Percentiles rank a stretch among this genome's conserved stretches.
phyloP scores from a whole-genome alignment of 139 green algal genomes.

The Chlorella sorokiniana region DNA sequence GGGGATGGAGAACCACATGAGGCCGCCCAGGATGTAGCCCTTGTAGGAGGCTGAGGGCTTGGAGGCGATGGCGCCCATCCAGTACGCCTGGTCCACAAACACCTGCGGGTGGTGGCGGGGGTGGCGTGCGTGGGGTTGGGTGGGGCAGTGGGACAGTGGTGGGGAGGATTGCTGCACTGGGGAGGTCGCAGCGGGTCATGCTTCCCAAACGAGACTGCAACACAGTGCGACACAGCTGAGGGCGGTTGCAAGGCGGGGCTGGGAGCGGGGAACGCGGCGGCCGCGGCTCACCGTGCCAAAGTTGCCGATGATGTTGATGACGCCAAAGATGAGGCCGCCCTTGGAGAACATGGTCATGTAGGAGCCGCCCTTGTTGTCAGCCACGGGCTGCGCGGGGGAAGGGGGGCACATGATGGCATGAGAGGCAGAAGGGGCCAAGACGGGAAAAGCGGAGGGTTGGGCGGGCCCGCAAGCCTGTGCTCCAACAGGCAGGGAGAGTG shows the following conservation, averaged over 20 bases:
- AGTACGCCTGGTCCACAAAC: slow-evolving; percentile 74
- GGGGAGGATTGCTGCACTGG: neutral
- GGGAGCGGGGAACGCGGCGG: too few relatives aligned
- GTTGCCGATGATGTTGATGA: slow-evolving; percentile 97
- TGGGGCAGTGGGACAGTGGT: slow-evolving; percentile 17
- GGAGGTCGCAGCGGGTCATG: slow-evolving; percentile 56
- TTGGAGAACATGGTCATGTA: slow-evolving; percentile 85
- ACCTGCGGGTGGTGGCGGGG: neutral
- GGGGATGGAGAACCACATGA: slow-evolving; percentile 94
- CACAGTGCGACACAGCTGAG: too few relatives aligned
- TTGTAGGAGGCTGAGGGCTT: slow-evolving; percentile 81
- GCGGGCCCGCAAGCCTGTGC: neutral
- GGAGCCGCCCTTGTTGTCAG: slow-evolving; percentile 80
- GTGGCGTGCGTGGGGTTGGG: neutral
- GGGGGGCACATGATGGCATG: too few relatives aligned
- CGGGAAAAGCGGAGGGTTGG: neutral
- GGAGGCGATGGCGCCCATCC: slow-evolving; percentile 91
- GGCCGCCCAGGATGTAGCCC: slow-evolving; percentile 81
- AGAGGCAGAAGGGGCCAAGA: neutral
- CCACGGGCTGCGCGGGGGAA: slow-evolving; percentile 62
- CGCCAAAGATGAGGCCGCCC: slow-evolving; percentile 90
- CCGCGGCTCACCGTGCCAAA: slow-evolving; percentile 95
- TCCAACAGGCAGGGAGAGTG: too few relatives aligned
- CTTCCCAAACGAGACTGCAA: too few relatives aligned
- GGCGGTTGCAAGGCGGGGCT: too few relatives aligned